Base-by-base conservation (phyloP, 306 rosid species). In the Acacia crassicarpa region DNA sequence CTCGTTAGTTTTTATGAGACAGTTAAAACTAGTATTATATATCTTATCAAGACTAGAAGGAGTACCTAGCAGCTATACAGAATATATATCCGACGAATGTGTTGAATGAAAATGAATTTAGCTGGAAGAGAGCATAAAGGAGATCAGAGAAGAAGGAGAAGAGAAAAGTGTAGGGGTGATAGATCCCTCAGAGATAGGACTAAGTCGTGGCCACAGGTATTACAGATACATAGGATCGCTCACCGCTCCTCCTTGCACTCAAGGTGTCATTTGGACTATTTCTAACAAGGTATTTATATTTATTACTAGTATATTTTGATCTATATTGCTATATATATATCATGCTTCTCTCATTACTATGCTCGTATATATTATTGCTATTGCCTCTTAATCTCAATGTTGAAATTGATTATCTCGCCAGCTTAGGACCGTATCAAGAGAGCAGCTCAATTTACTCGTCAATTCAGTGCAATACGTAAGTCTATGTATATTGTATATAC, bases 181-280 rank as follows among this genome's bases (percentile, higher is more conserved):
- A n/a, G n/a, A n/a, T n/a, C n/a, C n/a, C n/a, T n/a, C n/a, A n/a
- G n/a, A n/a, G n/a, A n/a, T n/a, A 6, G 80, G 78, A 72, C 20
- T 66, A 74, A 79, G 75, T 20, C 12, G 23, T n/a, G 86, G 86
- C 35, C 80, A 80, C 9, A 80, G 61, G 74, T 88, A 83, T 43
- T 90, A 88, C 75, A 89, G 86, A 79, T 94, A 94, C 77, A 62
- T 84, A 75, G 98, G 98, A 30, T 93, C 95, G 6, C 90, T 91
- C 74, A 93, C 95, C 17, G 65, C 87, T 44, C 97, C 95, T 73
- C 97, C 97, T 65, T 91, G 97, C 61, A 87, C 87, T 46, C 88
- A 89, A 86, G 95, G 93, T 17, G 87, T 94, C 83, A 83, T 86
- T 79, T 91, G 98, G 97, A 84, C 85, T 65, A 80, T 92, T 25